Evolutionary conservation across 352 stramenopile genomes (phyloP).

Genomic region (Phytophthora boehmeriae): DNA sequence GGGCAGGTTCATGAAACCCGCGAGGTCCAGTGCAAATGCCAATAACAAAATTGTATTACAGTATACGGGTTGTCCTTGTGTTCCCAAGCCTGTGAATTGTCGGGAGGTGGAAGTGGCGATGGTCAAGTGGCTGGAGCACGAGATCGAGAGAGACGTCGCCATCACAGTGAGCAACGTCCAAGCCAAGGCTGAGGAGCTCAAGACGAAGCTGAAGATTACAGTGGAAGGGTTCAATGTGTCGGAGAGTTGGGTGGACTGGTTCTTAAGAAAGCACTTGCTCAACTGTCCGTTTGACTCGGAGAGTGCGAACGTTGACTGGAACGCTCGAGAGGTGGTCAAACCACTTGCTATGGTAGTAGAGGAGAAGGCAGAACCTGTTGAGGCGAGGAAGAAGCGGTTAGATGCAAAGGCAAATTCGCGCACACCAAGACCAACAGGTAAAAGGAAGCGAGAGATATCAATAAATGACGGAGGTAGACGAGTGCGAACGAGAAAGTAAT

Average conservation of each 20-base stretch:
- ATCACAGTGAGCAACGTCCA: slow-evolving; percentile 21
- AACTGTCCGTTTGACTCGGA: slow-evolving; percentile 33
- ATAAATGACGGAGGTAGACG: not conserved
- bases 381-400: slow-evolving; percentile 14
- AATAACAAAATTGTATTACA: slow-evolving; percentile 45
- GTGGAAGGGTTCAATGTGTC: slow-evolving; percentile 32
- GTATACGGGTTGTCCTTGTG: slow-evolving; percentile 26
- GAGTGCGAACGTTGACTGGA: slow-evolving; percentile 16
- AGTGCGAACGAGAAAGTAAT: slow-evolving; percentile 21
- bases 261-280: slow-evolving; percentile 31
- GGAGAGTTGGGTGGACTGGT: slow-evolving; percentile 35
- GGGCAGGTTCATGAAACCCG: slow-evolving; percentile 39
- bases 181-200: slow-evolving; percentile 19
- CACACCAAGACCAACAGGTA: slow-evolving; percentile 11
- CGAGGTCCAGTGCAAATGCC: slow-evolving; percentile 25
- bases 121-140: slow-evolving; percentile 56
- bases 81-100: slow-evolving; percentile 62
- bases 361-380: slow-evolving; percentile 13
- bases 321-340: too few relatives aligned
- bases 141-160: slow-evolving; percentile 30
- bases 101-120: slow-evolving; percentile 68
- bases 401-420: slow-evolving; percentile 12
- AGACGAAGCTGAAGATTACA: slow-evolving; percentile 10
- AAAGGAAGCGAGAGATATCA: slow-evolving; percentile 25
- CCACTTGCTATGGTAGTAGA: not conserved